Evolutionary conservation across 768 basidiomycete genomes (phyloP).

Genomic region (Lanmaoa rubissima): DNA sequence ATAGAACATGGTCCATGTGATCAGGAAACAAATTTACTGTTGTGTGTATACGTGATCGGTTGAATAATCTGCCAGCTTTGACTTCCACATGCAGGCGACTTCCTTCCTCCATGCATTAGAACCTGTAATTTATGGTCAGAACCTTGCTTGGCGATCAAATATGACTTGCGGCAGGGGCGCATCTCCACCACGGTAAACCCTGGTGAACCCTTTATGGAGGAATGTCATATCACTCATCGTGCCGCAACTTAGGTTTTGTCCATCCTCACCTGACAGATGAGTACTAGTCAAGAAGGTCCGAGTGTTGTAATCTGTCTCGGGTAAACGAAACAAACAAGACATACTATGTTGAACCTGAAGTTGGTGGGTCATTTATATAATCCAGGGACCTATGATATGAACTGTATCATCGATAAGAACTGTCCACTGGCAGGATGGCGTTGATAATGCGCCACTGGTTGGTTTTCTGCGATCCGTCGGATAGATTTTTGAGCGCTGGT

Average conservation of each 20-base stretch:
- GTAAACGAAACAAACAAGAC: constrained; percentile 4
- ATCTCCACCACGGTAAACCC: neutral
- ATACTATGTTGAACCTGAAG: constrained; percentile 5
- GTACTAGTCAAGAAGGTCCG: neutral
- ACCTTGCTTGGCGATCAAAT: constrained; percentile 1
- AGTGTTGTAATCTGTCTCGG: constrained; percentile 1
- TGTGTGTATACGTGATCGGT: constrained; percentile 16
- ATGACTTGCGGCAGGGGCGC: neutral
- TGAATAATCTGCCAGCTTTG: neutral
- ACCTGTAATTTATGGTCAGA: neutral
- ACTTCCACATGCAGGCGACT: neutral
- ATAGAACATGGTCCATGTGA: neutral
- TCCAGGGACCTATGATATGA: no score
- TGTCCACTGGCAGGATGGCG: neutral
- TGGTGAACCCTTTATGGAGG: constrained; percentile 5
- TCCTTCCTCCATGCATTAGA: neutral
- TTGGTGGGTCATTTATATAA: neutral
- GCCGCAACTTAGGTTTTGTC: neutral
- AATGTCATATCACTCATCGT: neutral
- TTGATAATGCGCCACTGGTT: constrained; percentile 8
- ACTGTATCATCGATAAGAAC: constrained; percentile 5
- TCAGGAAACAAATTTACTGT: neutral
- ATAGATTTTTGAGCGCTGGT: constrained; percentile 2
- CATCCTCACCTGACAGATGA: no score
- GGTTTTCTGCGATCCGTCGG: neutral